Conservation (phyloP, 352 stramenopile genomes). For the Phytophthora lateralis region DNA sequence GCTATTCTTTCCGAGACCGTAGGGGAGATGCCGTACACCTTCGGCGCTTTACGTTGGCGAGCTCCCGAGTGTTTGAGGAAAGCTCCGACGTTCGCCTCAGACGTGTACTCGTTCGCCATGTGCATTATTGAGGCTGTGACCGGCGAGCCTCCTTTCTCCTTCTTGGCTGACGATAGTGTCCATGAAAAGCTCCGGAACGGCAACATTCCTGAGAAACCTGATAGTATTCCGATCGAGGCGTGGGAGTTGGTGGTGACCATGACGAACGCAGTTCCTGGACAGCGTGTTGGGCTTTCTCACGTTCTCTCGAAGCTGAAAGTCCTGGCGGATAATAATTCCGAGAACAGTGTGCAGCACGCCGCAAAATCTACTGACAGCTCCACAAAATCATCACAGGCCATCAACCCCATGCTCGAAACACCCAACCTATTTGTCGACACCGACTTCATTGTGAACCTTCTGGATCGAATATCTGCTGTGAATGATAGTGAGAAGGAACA, state of each 20-base stretch:
- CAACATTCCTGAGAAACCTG: slow-evolving; percentile 16
- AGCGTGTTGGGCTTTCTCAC: slow-evolving; percentile 9
- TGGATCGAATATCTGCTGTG: slow-evolving; percentile 3
- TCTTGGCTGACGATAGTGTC: slow-evolving; percentile 17
- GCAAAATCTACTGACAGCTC: not conserved
- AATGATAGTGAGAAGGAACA: slow-evolving; percentile 3
- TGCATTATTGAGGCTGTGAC: slow-evolving; percentile 33
- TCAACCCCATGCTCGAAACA: too few species aligned
- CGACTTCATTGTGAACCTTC: slow-evolving; percentile 3
- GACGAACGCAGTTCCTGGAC: slow-evolving; percentile 11
- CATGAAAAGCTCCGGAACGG: slow-evolving; percentile 18
- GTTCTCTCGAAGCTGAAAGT: slow-evolving; percentile 5
- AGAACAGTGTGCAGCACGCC: not conserved
- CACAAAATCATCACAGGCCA: too few species aligned
- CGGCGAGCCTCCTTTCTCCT: slow-evolving; percentile 27
- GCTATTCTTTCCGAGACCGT: not conserved
- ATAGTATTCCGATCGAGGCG: slow-evolving; percentile 9
- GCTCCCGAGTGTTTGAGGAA: slow-evolving; percentile 45
- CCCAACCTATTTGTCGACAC: not conserved
- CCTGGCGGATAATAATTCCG: not conserved
- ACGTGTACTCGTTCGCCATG: slow-evolving; percentile 40
- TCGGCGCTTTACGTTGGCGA: slow-evolving; percentile 24
- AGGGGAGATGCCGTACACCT: not conserved
- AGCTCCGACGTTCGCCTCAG: slow-evolving; percentile 29
- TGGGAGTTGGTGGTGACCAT: slow-evolving; percentile 32